These are phyloP conservation scores for Penicillium concentricum DNA, from an alignment of 2,329 filamentous ascomycete species.

Conservation along the genomic window DNA sequence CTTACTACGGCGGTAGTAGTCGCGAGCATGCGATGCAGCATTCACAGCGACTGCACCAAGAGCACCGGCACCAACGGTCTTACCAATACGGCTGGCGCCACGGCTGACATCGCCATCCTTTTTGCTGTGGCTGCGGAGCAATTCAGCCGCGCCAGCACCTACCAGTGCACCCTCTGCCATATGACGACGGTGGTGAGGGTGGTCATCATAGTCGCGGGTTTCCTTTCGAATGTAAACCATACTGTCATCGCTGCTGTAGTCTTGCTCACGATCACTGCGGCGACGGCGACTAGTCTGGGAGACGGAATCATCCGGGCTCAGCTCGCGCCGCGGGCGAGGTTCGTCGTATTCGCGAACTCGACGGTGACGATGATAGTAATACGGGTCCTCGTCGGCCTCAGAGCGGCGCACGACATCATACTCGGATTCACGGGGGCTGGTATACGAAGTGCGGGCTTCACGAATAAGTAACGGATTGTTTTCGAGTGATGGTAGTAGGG, in stretches of 20 bases:
- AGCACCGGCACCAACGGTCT: constrained; percentile 59
- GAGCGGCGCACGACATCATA: constrained; percentile 61
- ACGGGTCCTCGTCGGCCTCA: constrained; percentile 57
- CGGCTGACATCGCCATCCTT: constrained; percentile 55
- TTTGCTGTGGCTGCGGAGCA: constrained; percentile 59
- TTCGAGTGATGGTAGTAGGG: constrained; percentile 47
- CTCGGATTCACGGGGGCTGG: constrained; percentile 53
- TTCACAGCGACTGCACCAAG: constrained; percentile 62
- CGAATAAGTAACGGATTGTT: constrained; percentile 59
- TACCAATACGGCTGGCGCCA: constrained; percentile 48
- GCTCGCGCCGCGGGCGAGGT: constrained; percentile 45
- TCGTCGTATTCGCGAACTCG: constrained; percentile 56
- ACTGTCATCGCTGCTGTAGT: constrained; percentile 61
- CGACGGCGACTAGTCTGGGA: constrained; percentile 49
- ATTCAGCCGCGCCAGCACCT: constrained; percentile 60
- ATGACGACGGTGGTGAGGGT: constrained; percentile 54
- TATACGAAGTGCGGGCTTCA: constrained; percentile 53
- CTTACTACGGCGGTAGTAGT: constrained; percentile 47
- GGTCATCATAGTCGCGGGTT: constrained; percentile 44
- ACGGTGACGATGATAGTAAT: constrained; percentile 62
- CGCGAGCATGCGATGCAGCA: constrained; percentile 53
- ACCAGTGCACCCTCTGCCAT: constrained; percentile 63
- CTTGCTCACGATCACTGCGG: constrained; percentile 38
- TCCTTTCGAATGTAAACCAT: constrained; percentile 60
- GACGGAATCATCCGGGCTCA: constrained; percentile 54